phyloP scores from a whole-genome alignment of 306 rosid species.

The Ochetophila trinervis region DNA sequence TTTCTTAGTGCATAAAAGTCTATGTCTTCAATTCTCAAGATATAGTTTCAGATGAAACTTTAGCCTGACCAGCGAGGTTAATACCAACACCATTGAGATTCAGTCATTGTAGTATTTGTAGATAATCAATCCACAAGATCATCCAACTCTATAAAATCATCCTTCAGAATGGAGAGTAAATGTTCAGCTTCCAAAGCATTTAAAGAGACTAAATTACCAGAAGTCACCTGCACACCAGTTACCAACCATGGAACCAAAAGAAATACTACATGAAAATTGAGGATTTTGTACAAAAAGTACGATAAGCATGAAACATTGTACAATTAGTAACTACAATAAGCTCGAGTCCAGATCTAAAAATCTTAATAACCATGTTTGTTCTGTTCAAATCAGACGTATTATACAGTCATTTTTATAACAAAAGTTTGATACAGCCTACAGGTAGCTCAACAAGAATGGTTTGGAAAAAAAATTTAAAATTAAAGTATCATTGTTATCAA shows the following conservation, averaged over 20 bases:
- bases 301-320: background rate
- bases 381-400: background rate
- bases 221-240: conserved; percentile 43
- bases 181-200: conserved; percentile 25
- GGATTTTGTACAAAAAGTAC: background rate
- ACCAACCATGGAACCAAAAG: conserved; percentile 9
- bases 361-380: background rate
- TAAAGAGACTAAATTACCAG: conserved; percentile 19
- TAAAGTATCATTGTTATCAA: no score
- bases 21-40: conserved; percentile 21
- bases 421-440: background rate
- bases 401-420: background rate
- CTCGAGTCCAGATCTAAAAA: background rate
- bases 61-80: conserved; percentile 24
- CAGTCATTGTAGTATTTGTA: conserved; percentile 11
- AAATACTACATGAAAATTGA: background rate
- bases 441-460: background rate
- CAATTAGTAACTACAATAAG: background rate
- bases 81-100: conserved; percentile 27
- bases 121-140: conserved; percentile 44
- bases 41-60: conserved; percentile 29
- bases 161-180: conserved; percentile 39
- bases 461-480: background rate
- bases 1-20: conserved; percentile 22
- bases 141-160: conserved; percentile 58